Evolutionary conservation across 164 flowering plant genomes (phyloP).

Genomic region (Stephania cephalantha): DNA sequence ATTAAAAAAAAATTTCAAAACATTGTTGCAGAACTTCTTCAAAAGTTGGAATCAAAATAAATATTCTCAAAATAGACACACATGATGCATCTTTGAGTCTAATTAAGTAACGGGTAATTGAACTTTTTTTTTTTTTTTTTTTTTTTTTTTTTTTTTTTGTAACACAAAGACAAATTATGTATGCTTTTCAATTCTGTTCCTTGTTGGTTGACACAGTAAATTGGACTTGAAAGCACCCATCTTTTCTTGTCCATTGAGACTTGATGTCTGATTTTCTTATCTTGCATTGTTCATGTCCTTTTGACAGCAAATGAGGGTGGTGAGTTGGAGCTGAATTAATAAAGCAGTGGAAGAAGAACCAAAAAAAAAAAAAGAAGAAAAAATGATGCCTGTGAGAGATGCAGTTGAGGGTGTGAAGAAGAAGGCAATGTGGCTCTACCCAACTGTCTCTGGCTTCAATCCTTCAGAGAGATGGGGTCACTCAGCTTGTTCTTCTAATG

Average conservation of each 20-base stretch:
- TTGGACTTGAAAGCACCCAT: slow-evolving; percentile 88
- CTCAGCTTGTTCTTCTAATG: slow-evolving; percentile 69
- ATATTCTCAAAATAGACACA: slow-evolving; percentile 14
- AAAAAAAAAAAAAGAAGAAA: slow-evolving; percentile 14
- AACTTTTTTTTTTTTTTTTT: neutral
- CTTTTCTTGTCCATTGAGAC: slow-evolving; percentile 87
- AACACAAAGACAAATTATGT: neutral
- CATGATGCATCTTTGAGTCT: neutral
- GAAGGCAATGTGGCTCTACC: slow-evolving; percentile 93
- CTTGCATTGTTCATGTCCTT: slow-evolving; percentile 49
- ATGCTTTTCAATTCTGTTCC: slow-evolving; percentile 14
- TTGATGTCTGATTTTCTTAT: slow-evolving; percentile 56
- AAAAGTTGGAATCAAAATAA: too few relatives aligned
- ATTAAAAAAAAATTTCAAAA: too few relatives aligned
- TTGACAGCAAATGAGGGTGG: slow-evolving; percentile 14
- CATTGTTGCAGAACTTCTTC: slow-evolving; percentile 30
- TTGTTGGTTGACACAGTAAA: slow-evolving; percentile 78
- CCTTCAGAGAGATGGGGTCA: slow-evolving; percentile 99
- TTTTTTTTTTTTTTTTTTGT: neutral
- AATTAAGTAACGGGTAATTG: neutral
- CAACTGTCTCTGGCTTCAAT: slow-evolving; percentile 59
- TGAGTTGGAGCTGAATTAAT: neutral
- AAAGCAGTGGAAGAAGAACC: neutral
- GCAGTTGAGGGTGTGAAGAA: slow-evolving; percentile 29
- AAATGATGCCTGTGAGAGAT: slow-evolving; percentile 45